Conservation (phyloP, 1,139 yeast genomes). For the Saccharomyces hybrid region DNA sequence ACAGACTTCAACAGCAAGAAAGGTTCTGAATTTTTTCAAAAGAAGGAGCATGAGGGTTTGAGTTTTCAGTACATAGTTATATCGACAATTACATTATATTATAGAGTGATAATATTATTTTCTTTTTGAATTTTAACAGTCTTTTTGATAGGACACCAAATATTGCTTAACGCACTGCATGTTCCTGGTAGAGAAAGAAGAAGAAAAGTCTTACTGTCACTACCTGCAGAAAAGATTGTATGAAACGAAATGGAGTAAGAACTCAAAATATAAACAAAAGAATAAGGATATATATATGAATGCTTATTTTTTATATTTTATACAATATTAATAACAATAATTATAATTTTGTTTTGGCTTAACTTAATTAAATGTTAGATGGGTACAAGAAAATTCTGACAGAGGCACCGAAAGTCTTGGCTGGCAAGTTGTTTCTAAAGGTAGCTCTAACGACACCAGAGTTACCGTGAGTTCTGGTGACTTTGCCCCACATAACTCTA, state of each 20-base stretch:
- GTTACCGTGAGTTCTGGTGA: constrained; percentile 98
- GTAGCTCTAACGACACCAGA: constrained; percentile 97
- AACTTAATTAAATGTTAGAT: constrained; percentile 80
- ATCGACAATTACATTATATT: not conserved
- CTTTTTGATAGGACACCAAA: not conserved
- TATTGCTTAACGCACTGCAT: not conserved
- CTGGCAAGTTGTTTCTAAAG: constrained; percentile 98
- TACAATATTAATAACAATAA: not conserved
- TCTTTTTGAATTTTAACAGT: not conserved
- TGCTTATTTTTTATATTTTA: constrained; percentile 2
- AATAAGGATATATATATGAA: not conserved
- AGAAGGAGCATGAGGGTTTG: constrained; percentile 53
- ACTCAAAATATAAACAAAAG: not conserved
- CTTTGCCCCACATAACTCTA: constrained; percentile 99
- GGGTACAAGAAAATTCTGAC: constrained; percentile 99
- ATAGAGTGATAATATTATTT: not conserved
- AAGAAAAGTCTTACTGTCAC: too few species aligned
- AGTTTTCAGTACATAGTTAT: constrained; percentile 1
- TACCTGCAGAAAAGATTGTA: too few species aligned
- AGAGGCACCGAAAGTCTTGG: constrained; percentile 98
- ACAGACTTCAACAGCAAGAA: constrained; percentile 55
- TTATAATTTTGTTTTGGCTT: constrained; percentile 4
- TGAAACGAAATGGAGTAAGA: not conserved
- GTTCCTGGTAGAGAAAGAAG: not conserved
- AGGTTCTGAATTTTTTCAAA: constrained; percentile 75